Conservation (phyloP, 129 eudicot genomes). For the Solidago caesia region DNA sequence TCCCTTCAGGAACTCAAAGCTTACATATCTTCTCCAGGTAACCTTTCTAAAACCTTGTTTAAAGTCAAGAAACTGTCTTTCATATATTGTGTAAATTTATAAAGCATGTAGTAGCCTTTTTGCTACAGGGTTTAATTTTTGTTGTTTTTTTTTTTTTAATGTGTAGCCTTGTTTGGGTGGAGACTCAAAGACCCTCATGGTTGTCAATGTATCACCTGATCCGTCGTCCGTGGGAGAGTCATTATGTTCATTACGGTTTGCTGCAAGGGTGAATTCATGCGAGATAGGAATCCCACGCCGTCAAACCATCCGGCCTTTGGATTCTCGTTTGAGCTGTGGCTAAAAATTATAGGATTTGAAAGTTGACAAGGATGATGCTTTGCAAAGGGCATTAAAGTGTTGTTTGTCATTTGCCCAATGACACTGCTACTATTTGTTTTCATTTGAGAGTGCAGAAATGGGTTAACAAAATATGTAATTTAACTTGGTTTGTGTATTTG, state of each 20-base stretch:
- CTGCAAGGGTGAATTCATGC: slow-evolving; percentile 62
- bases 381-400: slow-evolving; percentile 4
- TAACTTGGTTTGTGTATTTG: slow-evolving; percentile 31
- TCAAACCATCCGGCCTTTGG: slow-evolving; percentile 46
- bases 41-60: neutral
- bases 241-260: slow-evolving; percentile 53
- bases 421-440: slow-evolving; percentile 20
- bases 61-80: neutral
- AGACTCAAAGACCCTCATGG: slow-evolving; percentile 65
- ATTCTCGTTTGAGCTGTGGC: slow-evolving; percentile 60
- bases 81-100: neutral
- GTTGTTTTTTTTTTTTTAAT: neutral
- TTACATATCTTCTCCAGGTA: slow-evolving; percentile 73
- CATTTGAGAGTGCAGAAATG: slow-evolving; percentile 19
- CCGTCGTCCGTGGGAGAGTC: slow-evolving; percentile 55
- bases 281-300: slow-evolving; percentile 68
- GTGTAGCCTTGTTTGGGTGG: slow-evolving; percentile 73
- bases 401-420: slow-evolving; percentile 32
- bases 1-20: slow-evolving; percentile 66
- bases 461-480: slow-evolving; percentile 13
- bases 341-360: neutral
- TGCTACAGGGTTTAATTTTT: neutral
- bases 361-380: neutral
- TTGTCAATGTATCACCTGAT: slow-evolving; percentile 65
- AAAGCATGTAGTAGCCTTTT: too few species aligned